Evolutionary conservation across 2,329 filamentous ascomycete species (phyloP), one percentile per base, ranked within the genome.

Genomic region (Bipolaris cookei): DNA sequence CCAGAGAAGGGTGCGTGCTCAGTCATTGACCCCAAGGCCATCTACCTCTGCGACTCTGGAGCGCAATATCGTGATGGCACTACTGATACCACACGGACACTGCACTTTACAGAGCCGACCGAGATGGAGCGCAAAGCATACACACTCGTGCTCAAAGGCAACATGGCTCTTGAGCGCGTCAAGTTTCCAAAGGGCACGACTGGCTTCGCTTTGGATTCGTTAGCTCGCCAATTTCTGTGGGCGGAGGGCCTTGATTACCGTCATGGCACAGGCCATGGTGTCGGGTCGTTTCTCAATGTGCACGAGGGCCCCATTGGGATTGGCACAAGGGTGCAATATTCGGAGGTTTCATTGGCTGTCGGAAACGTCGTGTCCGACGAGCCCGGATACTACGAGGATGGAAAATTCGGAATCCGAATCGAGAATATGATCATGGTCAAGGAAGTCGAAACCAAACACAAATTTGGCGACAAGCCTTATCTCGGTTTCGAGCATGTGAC

Each of bases 241-340:
- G 90, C 91, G 71, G 84, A 94, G 70, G 95, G 95, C 0, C 82
- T 99, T 11, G 95, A 99, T 74, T 99, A 97, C 77, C 87, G 95
- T 35, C 95, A 99, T 74, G 95, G 95, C 54, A 99, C 95, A 4
- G 95, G 95, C 8, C 95, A 99, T 74, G 95, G 95, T 41, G 90
- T 99, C 34, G 95, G 95, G 25, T 97, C 92, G 1, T 99, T 89
- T 77, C 80, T 99, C 65, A 99, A 99, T 66, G 95, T 99, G 0
- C 95, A 99, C 74, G 95, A 99, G 79, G 95, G 95, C 0, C 95
- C 95, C 1, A 96, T 99, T 60, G 95, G 95, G 18, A 96, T 99
- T 59, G 95, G 95, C 25, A 97, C 93, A 8, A 86, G 95, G 42
- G 87, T 96, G 37, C 91, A 96, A 68, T 97, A 94, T 73, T 89